Conservation (phyloP, 1,139 yeast genomes). For the Hansenula sp. region DNA sequence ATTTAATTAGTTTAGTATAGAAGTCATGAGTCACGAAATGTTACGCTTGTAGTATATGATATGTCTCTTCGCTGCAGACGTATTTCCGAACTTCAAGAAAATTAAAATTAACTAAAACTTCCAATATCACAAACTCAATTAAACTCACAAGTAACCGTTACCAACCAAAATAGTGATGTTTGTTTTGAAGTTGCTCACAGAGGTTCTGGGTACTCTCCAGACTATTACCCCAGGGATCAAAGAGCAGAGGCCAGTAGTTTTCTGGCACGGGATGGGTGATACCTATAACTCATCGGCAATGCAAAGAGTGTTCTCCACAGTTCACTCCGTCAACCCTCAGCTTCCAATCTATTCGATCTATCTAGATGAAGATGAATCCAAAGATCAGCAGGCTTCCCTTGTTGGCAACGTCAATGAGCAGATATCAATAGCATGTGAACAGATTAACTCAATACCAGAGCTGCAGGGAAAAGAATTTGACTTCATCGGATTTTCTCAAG, state of each 20-base stretch:
- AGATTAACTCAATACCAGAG: conserved; percentile 31
- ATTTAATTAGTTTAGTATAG: neutral
- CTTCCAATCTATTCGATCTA: conserved; percentile 49
- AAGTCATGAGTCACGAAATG: too few species aligned
- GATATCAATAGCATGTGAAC: conserved; percentile 31
- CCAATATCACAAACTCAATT: too few species aligned
- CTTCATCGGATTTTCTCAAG: conserved; percentile 80
- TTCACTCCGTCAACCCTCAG: conserved; percentile 46
- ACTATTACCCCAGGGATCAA: neutral
- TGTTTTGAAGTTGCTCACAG: neutral
- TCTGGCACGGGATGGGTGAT: conserved; percentile 90
- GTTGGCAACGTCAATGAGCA: conserved; percentile 58
- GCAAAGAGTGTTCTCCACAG: conserved; percentile 38
- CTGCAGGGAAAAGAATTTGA: conserved; percentile 54
- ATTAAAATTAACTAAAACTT: too few species aligned
- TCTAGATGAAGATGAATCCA: conserved; percentile 43
- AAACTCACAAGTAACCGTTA: too few species aligned
- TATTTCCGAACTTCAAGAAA: too few species aligned
- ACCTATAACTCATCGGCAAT: conserved; percentile 63
- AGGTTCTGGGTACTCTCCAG: neutral
- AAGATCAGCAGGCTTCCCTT: conserved; percentile 53
- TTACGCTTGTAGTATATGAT: too few species aligned
- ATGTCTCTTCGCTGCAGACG: too few species aligned
- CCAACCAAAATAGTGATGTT: neutral
- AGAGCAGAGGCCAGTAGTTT: conserved; percentile 47